Evolutionary conservation across 208 protist genomes (phyloP), one percentile per base, ranked within the genome.

Genomic region (Phytomonas serpens): DNA sequence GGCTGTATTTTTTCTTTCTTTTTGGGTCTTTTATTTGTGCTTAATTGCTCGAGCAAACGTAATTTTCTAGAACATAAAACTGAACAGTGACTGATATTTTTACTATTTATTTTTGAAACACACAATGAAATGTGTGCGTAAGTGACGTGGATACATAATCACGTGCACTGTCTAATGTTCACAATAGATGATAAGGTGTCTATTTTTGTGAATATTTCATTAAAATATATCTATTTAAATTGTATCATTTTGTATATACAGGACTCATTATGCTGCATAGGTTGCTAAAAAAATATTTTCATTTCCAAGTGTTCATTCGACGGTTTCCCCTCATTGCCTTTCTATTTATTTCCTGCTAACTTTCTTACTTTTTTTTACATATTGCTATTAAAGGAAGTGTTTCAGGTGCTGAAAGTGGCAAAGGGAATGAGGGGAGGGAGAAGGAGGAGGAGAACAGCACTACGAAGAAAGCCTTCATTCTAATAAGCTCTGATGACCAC

Each of bases 1-100:
- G 31, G 62, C 52, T 42, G 36, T 67, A 32, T 71, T 37, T 38
- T 71, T 72, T 68, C 66, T 47, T 16, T 65, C 33, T 66, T 30
- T 7, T 32, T 9, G 34, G 11, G 7, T 47, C 37, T 69, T 69
- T n/a, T 13, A 29, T 6, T 74, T 52, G 7, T 11, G n/a, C 16
- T 11, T 19, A 51, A 51, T 51, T 51, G 16, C 16, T 51, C 16
- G 40, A 57, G 27, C 23, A 57, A 57, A 27, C 7, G 5, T 4
- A 27, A 57, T 57, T 51, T 51, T 23, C 9, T 11, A 51, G 23
- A 57, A 27, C 16, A 57, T 57, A 19, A 70, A 52, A 65, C 11
- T 57, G 33, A 70, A 65, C 14, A 42, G 33, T 64, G 23, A 19
- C 64, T 42, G 13, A 23, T 34, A 36, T 34, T 62, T 23, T 27